Percentiles rank a stretch among this genome's conserved stretches.
These are phyloP conservation scores for Hyaloperonospora brassicae DNA, from an alignment of 352 stramenopile genomes.

Conservation along the genomic window DNA sequence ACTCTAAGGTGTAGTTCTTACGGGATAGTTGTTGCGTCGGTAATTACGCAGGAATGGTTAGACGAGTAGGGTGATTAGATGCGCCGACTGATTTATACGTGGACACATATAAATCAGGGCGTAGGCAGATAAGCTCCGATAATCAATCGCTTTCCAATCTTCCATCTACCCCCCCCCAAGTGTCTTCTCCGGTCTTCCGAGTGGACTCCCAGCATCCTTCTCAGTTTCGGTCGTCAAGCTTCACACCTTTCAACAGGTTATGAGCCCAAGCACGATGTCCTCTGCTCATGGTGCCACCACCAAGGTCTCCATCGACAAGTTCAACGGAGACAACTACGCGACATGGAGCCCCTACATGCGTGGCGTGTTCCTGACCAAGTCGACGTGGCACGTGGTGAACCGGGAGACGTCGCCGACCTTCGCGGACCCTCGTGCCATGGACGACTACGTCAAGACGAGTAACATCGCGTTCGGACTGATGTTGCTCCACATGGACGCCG, in stretches of 20 bases:
- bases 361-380: background rate
- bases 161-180: no score
- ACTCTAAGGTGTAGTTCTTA: no score
- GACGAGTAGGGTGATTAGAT: no score
- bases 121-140: no score
- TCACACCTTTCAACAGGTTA: conserved; percentile 2
- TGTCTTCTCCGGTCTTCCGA: no score
- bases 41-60: no score
- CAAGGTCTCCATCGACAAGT: conserved; percentile 15
- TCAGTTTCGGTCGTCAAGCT: no score
- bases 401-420: background rate
- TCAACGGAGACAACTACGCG: conserved; percentile 5
- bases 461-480: conserved; percentile 23
- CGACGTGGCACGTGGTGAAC: background rate
- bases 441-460: conserved; percentile 19
- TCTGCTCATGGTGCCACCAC: conserved; percentile 8
- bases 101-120: no score
- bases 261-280: conserved; percentile 17
- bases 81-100: no score
- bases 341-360: conserved; percentile 5
- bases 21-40: no score
- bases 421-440: conserved; percentile 1
- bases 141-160: no score
- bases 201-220: no score
- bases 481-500: conserved; percentile 20